Percentiles rank a stretch among this genome's conserved stretches.
Evolutionary conservation across 78 protist genomes (phyloP).

Genomic region (Tieghemostelium lacteum): DNA sequence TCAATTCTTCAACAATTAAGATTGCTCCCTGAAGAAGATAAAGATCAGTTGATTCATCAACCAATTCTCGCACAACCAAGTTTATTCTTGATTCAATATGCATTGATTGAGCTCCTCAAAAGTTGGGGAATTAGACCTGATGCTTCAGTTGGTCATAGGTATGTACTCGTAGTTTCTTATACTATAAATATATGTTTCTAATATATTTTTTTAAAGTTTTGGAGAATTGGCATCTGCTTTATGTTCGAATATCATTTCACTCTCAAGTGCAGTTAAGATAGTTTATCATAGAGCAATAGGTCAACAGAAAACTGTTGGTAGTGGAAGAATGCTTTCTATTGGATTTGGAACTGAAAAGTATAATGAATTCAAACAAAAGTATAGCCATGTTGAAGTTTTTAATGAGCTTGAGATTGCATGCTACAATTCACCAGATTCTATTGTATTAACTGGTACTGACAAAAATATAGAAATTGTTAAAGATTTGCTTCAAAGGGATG

Average conservation of each 20-base stretch:
- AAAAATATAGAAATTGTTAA: neutral
- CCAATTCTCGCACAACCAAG: constrained; percentile 26
- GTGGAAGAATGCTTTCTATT: constrained; percentile 49
- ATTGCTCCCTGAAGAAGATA: no score
- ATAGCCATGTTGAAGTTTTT: no score
- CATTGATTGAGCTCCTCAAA: no score
- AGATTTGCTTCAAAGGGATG: neutral
- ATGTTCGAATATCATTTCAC: neutral
- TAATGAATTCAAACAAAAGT: no score
- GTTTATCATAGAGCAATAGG: neutral
- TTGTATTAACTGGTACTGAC: neutral
- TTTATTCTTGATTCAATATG: no score
- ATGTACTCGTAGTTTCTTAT: neutral
- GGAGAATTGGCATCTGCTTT: constrained; percentile 35
- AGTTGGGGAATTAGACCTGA: constrained; percentile 3
- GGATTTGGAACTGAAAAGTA: neutral
- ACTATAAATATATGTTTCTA: neutral
- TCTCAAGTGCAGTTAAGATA: neutral
- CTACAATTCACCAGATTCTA: constrained; percentile 12
- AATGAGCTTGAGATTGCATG: constrained; percentile 8
- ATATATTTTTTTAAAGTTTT: constrained; percentile 13
- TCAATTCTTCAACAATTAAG: no score
- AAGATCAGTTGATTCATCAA: neutral
- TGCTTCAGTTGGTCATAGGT: constrained; percentile 8
- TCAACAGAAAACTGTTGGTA: constrained; percentile 27